Evolutionary conservation across 352 stramenopile species (phyloP), one percentile per base, ranked within the genome.

Genomic region (Globisporangium viniferum): DNA sequence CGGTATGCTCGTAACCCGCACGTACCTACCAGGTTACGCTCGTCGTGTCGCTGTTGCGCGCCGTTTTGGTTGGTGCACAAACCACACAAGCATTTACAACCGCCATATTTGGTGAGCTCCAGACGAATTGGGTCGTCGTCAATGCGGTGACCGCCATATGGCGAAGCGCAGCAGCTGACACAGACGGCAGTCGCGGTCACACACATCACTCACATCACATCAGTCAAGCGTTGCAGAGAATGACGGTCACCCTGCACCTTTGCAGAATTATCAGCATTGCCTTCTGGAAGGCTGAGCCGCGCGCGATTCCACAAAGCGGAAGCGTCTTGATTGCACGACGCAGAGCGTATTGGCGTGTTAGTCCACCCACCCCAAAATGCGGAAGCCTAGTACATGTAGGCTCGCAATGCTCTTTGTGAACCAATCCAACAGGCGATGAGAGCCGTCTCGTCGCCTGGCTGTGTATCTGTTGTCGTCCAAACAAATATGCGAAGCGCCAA

Each of bases 401-500:
- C 24, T 24, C 24, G 24, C 24, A 24, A 24, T 24, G 24, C 24
- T 24, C 24, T 24, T 24, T 24, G 24, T 24, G 24, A 24, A 24
- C 24, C 24, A 24, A 24, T 24, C 24, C 24, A 7, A 54, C 46
- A 10, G 18, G 10, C 20, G 14, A 3, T 0, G 20, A 24, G 20
- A n/a, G n/a, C n/a, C n/a, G n/a, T n/a, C n/a, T n/a, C n/a, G n/a
- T n/a, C n/a, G n/a, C n/a, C n/a, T n/a, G n/a, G n/a, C n/a, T n/a
- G n/a, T n/a, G 24, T 24, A 24, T 24, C 24, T 24, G 24, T 6
- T 4, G 20, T 55, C 20, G 48, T 46, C 39, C 39, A 20, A 46
- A 46, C 39, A 55, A 55, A 55, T 55, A 55, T 55, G 48, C 48
- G 48, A 55, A 55, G 48, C n/a, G 48, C 48, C 48, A 10, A 33